phyloP scores from a whole-genome alignment of 306 rosid species.

The Urtica urens region DNA sequence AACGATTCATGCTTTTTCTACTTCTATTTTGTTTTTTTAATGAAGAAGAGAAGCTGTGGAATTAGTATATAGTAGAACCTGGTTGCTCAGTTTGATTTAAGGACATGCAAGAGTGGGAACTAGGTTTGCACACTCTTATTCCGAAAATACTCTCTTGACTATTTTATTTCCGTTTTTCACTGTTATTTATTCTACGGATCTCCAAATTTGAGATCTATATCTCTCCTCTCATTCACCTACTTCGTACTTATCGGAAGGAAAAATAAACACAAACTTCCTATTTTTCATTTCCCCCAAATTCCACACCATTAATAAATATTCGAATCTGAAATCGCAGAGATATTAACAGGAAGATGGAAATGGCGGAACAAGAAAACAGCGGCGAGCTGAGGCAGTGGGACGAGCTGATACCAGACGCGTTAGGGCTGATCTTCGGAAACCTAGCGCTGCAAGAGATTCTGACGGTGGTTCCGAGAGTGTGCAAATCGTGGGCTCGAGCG shows the following conservation, averaged over 20 bases:
- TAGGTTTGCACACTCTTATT: too few species aligned
- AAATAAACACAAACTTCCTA: too few species aligned
- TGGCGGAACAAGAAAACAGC: conserved; percentile 46
- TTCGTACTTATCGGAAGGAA: too few species aligned
- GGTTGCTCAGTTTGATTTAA: too few species aligned
- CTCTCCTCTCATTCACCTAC: background rate
- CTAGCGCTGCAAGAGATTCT: conserved; percentile 64
- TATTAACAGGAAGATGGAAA: conserved; percentile 18
- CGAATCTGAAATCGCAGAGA: too few species aligned
- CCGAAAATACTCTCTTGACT: too few species aligned
- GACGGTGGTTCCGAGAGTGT: conserved; percentile 77
- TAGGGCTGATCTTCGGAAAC: conserved; percentile 74
- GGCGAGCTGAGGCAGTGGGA: conserved; percentile 67
- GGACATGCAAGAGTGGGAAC: too few species aligned
- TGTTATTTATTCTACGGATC: too few species aligned
- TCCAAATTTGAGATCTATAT: background rate
- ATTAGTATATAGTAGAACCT: too few species aligned
- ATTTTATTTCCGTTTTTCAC: background rate
- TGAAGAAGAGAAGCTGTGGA: background rate
- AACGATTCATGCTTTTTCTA: background rate
- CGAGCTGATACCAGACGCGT: conserved; percentile 82
- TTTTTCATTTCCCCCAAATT: background rate
- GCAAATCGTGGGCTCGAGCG: conserved; percentile 85
- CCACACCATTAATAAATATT: too few species aligned
- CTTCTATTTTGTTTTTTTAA: background rate